Conservation (phyloP, 768 basidiomycete species). For the Rhizopogon vinicolor region DNA sequence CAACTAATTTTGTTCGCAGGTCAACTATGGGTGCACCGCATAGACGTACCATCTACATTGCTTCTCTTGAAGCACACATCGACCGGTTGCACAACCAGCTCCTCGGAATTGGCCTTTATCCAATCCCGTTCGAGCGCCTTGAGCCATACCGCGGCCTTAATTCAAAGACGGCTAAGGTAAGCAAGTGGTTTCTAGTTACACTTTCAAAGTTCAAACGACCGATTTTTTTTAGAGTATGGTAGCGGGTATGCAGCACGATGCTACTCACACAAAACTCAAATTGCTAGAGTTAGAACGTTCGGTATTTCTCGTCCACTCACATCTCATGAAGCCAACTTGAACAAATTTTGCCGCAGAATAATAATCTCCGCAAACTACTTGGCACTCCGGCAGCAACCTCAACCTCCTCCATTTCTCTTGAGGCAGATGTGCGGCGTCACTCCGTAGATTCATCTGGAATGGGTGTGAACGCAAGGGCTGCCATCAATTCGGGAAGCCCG, state of each 20-base stretch:
- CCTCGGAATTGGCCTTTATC: constrained; percentile 47
- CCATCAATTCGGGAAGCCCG: not conserved
- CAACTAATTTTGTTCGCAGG: constrained; percentile 24
- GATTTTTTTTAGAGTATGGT: constrained; percentile 61
- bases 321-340: not conserved
- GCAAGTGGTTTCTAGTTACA: not conserved
- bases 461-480: constrained; percentile 19
- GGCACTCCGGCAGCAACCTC: constrained; percentile 18
- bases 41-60: constrained; percentile 65
- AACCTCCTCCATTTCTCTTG: constrained; percentile 21
- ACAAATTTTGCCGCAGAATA: constrained; percentile 16
- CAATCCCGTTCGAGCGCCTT: constrained; percentile 51
- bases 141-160: constrained; percentile 68
- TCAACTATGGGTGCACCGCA: constrained; percentile 64
- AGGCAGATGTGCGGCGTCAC: constrained; percentile 29
- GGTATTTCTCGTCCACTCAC: constrained; percentile 32
- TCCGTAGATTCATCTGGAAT: constrained; percentile 28
- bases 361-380: constrained; percentile 27
- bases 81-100: constrained; percentile 62
- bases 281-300: constrained; percentile 66
- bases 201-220: not conserved
- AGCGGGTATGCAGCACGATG: constrained; percentile 63
- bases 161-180: constrained; percentile 70
- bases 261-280: constrained; percentile 52
- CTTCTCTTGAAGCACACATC: constrained; percentile 70